phyloP scores from a whole-genome alignment of 352 stramenopile species.

The Globisporangium barbulae region DNA sequence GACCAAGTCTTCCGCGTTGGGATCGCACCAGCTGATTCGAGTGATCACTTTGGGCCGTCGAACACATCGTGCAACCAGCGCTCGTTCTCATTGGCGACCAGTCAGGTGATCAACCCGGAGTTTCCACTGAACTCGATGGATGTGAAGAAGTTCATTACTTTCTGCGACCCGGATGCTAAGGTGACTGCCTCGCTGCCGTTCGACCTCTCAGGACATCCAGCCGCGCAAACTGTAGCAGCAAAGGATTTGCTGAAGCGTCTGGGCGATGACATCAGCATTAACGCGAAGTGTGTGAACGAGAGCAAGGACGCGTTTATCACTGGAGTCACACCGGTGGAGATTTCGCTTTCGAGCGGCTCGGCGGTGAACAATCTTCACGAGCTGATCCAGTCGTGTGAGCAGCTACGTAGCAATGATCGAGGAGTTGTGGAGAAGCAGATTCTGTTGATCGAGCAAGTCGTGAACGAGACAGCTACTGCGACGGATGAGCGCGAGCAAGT shows the following conservation, averaged over 20 bases:
- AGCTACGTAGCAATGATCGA: slow-evolving; percentile 51
- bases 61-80: slow-evolving; percentile 80
- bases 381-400: slow-evolving; percentile 50
- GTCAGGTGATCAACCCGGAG: slow-evolving; percentile 56
- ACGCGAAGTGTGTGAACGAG: slow-evolving; percentile 64
- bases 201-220: slow-evolving; percentile 87
- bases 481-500: slow-evolving; percentile 10
- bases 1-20: slow-evolving; percentile 27
- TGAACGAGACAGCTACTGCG: slow-evolving; percentile 45
- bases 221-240: slow-evolving; percentile 90
- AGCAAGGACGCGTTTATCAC: slow-evolving; percentile 76
- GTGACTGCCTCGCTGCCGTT: slow-evolving; percentile 83
- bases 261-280: slow-evolving; percentile 89
- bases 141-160: slow-evolving; percentile 67
- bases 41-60: slow-evolving; percentile 47
- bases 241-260: slow-evolving; percentile 93
- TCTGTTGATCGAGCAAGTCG: slow-evolving; percentile 34
- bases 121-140: slow-evolving; percentile 71
- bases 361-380: slow-evolving; percentile 36
- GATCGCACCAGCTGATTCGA: background rate
- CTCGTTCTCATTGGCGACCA: slow-evolving; percentile 25
- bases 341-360: slow-evolving; percentile 21
- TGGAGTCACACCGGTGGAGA: slow-evolving; percentile 51
- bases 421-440: slow-evolving; percentile 52
- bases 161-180: slow-evolving; percentile 60